These are phyloP conservation scores for Hericium rajendrae DNA, from an alignment of 768 basidiomycete genomes.

Conservation along the genomic window DNA sequence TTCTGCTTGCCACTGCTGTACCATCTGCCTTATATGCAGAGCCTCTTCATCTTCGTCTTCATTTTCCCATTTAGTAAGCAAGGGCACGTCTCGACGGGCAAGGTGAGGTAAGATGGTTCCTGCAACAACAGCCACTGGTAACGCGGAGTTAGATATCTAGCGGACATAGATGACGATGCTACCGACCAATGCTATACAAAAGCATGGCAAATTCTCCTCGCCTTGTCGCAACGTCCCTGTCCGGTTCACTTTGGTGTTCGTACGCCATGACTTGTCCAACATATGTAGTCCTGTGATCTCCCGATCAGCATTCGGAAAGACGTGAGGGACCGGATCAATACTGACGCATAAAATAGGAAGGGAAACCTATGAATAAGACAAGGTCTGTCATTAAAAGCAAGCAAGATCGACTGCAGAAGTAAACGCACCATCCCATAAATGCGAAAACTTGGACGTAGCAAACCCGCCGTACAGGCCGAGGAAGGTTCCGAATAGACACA, in stretches of 20 bases:
- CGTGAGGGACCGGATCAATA: slow-evolving; percentile 3
- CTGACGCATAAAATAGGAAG: slow-evolving; percentile 85
- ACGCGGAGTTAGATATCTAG: slow-evolving; percentile 4
- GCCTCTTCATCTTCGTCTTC: slow-evolving; percentile 72
- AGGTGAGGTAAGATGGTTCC: slow-evolving; percentile 77
- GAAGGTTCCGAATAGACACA: slow-evolving; percentile 61
- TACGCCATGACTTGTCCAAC: slow-evolving; percentile 90
- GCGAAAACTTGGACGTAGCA: slow-evolving; percentile 92
- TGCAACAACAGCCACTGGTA: slow-evolving; percentile 72
- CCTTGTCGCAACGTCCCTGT: slow-evolving; percentile 74
- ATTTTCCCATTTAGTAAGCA: slow-evolving; percentile 61
- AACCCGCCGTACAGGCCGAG: slow-evolving; percentile 76
- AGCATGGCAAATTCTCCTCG: slow-evolving; percentile 85
- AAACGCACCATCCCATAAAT: slow-evolving; percentile 86
- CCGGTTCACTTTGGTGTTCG: slow-evolving; percentile 63
- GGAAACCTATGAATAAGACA: slow-evolving; percentile 57
- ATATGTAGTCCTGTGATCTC: slow-evolving; percentile 75
- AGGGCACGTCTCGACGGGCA: slow-evolving; percentile 68
- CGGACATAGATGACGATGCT: not conserved
- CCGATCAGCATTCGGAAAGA: not conserved
- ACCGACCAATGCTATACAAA: slow-evolving; percentile 77
- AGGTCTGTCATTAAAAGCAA: not conserved
- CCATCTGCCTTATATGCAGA: slow-evolving; percentile 55
- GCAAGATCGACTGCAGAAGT: not conserved
- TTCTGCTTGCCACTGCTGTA: slow-evolving; percentile 78